phyloP scores from a whole-genome alignment of 2,329 filamentous ascomycete genomes.

The Endoconidiophora polonica region DNA sequence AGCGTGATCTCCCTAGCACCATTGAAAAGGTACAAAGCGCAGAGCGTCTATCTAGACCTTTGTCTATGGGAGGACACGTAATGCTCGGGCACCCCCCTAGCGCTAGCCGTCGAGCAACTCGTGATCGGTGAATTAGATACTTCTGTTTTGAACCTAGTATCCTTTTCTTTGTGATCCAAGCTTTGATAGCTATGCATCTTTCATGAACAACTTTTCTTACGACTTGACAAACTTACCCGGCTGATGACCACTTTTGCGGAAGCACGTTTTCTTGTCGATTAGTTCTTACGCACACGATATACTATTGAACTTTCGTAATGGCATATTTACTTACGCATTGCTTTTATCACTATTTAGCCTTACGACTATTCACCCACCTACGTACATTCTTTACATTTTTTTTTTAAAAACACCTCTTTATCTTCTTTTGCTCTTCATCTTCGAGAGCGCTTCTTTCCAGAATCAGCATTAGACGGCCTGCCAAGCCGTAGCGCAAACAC shows the following conservation, averaged over 20 bases:
- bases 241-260: too few relatives aligned
- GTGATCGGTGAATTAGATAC: constrained; percentile 4
- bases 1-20: constrained; percentile 13
- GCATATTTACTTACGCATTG: too few relatives aligned
- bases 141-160: too few relatives aligned
- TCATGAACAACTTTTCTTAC: background rate
- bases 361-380: background rate
- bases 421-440: background rate
- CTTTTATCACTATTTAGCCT: too few relatives aligned
- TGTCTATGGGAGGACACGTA: constrained; percentile 26
- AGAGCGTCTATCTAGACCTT: constrained; percentile 28
- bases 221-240: too few relatives aligned
- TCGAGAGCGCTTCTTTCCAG: background rate
- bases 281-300: too few relatives aligned
- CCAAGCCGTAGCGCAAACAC: too few relatives aligned
- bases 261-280: background rate
- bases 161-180: too few relatives aligned
- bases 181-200: background rate
- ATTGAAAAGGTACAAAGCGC: constrained; percentile 23
- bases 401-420: background rate
- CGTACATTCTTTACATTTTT: background rate
- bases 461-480: background rate
- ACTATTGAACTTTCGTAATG: too few relatives aligned
- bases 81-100: constrained; percentile 30
- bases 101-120: constrained; percentile 22